Evolutionary conservation across 805 yeast species (phyloP), one percentile per base, ranked within the genome.

Genomic region (Candida boidinii): DNA sequence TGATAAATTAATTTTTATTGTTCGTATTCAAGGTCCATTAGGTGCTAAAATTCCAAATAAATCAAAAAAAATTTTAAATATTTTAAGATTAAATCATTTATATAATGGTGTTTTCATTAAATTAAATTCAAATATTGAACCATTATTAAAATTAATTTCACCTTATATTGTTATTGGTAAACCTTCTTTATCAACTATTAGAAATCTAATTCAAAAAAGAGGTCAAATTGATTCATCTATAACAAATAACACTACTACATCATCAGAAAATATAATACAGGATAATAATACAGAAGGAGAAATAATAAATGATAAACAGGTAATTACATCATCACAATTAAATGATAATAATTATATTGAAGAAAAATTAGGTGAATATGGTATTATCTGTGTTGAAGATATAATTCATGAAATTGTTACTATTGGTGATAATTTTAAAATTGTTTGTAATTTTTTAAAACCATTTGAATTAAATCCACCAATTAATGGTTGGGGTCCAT

Each of bases 371-470:
- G 79, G 79, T 26, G 57, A 54, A 26, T 60, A 64, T 34, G 87
- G 90, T 19, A 62, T 79, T 39, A 75, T 83, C 41, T 83, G 94
- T 72, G 70, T 80, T 14, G 92, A 83, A 61, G 94, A 83, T 58
- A 65, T 83, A 36, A 72, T 83, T 34, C 85, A 78, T 49, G 90
- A 82, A 58, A 66, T 83, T 34, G 65, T 63, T 15, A 54, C 76
- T 13, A 48, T 80, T 44, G 82, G 86, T 14, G 84, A 74, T 17
- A 60, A 68, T 39, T 83, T 83, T 63, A 73, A 76, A 45, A 57
- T 57, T 19, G 73, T 76, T 37, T 63, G 70, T 38, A 63, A 66
- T 45, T 82, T 85, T 67, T 53, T 83, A 46, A 66, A 70, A 38
- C 92, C 94, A 24, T 81, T 83, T 62, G 63, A 68, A 46, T 64